These are phyloP conservation scores for Clarireedia sp. DNA, from an alignment of 2,329 filamentous ascomycete species.

Conservation along the genomic window DNA sequence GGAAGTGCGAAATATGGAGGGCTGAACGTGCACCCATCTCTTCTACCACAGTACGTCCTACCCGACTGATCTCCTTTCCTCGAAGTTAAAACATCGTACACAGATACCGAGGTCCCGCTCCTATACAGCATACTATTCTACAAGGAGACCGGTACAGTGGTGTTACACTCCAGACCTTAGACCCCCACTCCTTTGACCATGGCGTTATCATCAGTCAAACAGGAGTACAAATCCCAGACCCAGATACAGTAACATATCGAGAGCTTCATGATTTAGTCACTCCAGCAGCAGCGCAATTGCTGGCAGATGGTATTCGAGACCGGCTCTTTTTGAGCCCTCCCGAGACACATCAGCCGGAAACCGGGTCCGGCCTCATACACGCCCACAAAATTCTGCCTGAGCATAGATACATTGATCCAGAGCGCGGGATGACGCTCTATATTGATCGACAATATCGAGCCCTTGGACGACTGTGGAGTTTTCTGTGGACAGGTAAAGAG, in stretches of 20 bases:
- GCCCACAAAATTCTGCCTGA: conserved; percentile 67
- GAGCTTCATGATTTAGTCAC: conserved; percentile 50
- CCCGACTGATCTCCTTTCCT: background rate
- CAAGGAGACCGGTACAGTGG: conserved; percentile 54
- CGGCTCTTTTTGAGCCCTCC: conserved; percentile 59
- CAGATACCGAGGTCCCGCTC: conserved; percentile 76
- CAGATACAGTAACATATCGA: conserved; percentile 37
- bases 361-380: conserved; percentile 34
- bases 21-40: conserved; percentile 85
- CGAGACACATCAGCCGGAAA: conserved; percentile 25
- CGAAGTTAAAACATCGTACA: background rate
- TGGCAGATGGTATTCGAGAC: conserved; percentile 56
- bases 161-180: conserved; percentile 79
- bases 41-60: conserved; percentile 65
- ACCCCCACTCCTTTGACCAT: conserved; percentile 68
- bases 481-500: conserved; percentile 18
- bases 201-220: conserved; percentile 70
- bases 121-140: conserved; percentile 78
- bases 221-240: conserved; percentile 44
- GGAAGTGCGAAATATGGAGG: conserved; percentile 68
- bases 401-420: conserved; percentile 57
- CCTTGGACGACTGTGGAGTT: conserved; percentile 60
- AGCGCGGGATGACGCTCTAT: conserved; percentile 42
- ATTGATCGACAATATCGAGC: conserved; percentile 50
- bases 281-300: conserved; percentile 58